Evolutionary conservation across 1,139 yeast species (phyloP), one percentile per base, ranked within the genome.

Genomic region (Taiozyma sp.): DNA sequence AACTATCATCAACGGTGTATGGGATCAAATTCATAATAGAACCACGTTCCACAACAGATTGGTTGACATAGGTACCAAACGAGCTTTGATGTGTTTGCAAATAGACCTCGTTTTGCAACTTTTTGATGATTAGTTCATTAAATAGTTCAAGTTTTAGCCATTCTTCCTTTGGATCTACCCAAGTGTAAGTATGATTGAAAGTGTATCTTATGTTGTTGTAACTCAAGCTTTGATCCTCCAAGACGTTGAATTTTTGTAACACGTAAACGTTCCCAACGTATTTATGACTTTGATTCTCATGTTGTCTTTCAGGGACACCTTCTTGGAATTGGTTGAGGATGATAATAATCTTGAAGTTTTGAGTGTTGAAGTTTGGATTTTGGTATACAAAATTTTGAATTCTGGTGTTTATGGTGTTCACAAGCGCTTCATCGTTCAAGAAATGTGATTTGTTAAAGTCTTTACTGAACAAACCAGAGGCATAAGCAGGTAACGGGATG

Each of bases 221-320:
- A 8, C 53, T 51, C 42, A 60, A 43, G 46, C 58, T 54, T 22
- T 57, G 54, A 27, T 60, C 63, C 2, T 54, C 53, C 32, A 54
- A 44, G 0, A 60, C 54, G 4, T 47, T 51, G 48, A 61, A 58
- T 14, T 55, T 50, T 41, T 53, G 58, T 3, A 59, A 32, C 6
- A 59, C 53, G 27, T 59, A 57, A 13, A 60, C 48, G 40, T 60
- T 61, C 3, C 64, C 64, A 19, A 61, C 63, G 34, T 59, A 61
- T 44, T 58, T 61, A 44, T 57, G 61, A 3, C 53, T 43, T 38
- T 57, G 63, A 44, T 59, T 51, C 41, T 59, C 63, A 45, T 58
- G 58, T 12, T 59, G 60, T 47, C 58, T 53, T 8, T 53, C 56
- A 2, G 63, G 59, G 12, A 53, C 50, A 30, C 62, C 60, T 46